A percentile compares a stretch with the other conserved stretches of the same genome.
Conservation (phyloP, 2,329 filamentous ascomycete genomes). For the Clarireedia paspali region DNA sequence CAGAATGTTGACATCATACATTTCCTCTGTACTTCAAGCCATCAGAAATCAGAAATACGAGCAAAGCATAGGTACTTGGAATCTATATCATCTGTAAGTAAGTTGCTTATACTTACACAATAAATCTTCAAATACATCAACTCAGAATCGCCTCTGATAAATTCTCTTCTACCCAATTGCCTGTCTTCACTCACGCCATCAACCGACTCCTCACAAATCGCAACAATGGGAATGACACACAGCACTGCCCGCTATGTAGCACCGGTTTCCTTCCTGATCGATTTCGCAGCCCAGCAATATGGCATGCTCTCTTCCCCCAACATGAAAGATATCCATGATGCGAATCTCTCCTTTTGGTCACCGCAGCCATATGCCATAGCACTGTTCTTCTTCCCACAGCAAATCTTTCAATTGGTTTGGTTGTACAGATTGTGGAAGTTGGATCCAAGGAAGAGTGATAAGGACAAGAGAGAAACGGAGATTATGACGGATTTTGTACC, state of each 20-base stretch:
- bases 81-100: too few relatives aligned
- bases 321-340: constrained; percentile 52
- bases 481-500: constrained; percentile 47
- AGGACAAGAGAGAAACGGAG: constrained; percentile 35
- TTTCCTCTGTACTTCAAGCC: too few relatives aligned
- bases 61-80: too few relatives aligned
- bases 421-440: constrained; percentile 47
- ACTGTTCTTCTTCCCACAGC: constrained; percentile 54
- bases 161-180: too few relatives aligned
- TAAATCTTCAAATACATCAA: too few relatives aligned
- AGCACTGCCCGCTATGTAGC: constrained; percentile 47
- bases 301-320: constrained; percentile 48
- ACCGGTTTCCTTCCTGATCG: constrained; percentile 45
- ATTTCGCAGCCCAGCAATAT: constrained; percentile 53
- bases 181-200: not conserved
- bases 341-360: constrained; percentile 50
- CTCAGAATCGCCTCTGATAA: too few relatives aligned
- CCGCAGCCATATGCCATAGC: constrained; percentile 52
- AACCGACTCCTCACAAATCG: not conserved
- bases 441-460: constrained; percentile 32
- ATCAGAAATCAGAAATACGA: too few relatives aligned
- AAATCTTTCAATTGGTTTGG: constrained; percentile 50
- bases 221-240: constrained; percentile 43
- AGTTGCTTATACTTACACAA: too few relatives aligned
- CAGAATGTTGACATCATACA: too few relatives aligned